Evolutionary conservation across 345 rosid species (phyloP).

Genomic region (Melaleuca quinquenervia): DNA sequence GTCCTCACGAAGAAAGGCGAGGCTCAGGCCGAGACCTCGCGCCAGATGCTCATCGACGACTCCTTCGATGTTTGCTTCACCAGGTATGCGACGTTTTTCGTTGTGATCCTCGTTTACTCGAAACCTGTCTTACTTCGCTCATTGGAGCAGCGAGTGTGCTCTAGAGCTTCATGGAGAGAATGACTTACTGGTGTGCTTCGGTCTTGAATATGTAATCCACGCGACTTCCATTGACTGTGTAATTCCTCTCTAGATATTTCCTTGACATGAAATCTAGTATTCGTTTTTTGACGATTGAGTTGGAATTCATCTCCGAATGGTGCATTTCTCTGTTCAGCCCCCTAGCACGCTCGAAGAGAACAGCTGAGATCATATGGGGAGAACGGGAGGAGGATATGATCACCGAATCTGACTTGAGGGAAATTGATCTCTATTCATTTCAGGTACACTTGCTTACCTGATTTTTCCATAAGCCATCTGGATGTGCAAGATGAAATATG

Average conservation of each 20-base stretch:
- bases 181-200: neutral
- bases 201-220: too few relatives aligned
- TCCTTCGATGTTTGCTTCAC: slow-evolving; percentile 75
- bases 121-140: neutral
- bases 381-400: slow-evolving; percentile 47
- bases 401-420: slow-evolving; percentile 61
- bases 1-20: slow-evolving; percentile 83
- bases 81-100: slow-evolving; percentile 24
- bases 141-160: neutral
- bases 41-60: slow-evolving; percentile 78
- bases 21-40: slow-evolving; percentile 79
- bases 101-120: neutral
- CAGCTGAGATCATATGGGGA: slow-evolving; percentile 89
- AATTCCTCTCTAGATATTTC: neutral
- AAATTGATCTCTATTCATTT: slow-evolving; percentile 87
- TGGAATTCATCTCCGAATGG: neutral
- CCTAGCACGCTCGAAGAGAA: slow-evolving; percentile 63
- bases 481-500: neutral
- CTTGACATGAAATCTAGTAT: neutral
- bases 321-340: slow-evolving; percentile 31
- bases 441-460: slow-evolving; percentile 30
- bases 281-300: neutral
- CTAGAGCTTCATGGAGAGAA: neutral
- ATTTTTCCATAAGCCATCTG: neutral
- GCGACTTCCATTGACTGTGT: too few relatives aligned